Conservation (phyloP, 2,329 filamentous ascomycete species). For the Blastomyces gilchristii region DNA sequence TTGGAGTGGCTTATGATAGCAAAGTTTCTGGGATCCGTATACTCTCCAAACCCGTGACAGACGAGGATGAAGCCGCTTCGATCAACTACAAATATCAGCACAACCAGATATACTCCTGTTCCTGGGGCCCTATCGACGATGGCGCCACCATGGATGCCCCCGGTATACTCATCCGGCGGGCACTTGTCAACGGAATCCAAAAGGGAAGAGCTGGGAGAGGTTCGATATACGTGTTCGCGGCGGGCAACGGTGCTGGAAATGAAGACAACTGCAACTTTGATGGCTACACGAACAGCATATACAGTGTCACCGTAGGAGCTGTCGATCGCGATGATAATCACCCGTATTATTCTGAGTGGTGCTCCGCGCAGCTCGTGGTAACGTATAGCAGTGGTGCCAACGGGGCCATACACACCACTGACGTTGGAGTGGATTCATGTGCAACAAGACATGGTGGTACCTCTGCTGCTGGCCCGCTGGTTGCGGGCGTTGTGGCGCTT, state of each 20-base stretch:
- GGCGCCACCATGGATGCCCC: conserved; percentile 90
- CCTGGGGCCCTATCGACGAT: conserved; percentile 94
- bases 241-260: conserved; percentile 76
- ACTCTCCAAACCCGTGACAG: conserved; percentile 77
- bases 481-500: conserved; percentile 83
- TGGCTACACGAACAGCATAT: conserved; percentile 98
- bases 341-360: conserved; percentile 92
- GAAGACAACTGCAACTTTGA: conserved; percentile 99
- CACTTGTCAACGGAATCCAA: conserved; percentile 87
- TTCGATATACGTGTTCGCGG: conserved; percentile 92
- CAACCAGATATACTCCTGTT: conserved; percentile 97
- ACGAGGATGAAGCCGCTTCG: conserved; percentile 82
- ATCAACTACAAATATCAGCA: conserved; percentile 87
- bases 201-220: conserved; percentile 73
- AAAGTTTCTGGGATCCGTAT: conserved; percentile 88
- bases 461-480: conserved; percentile 86
- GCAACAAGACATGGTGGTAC: conserved; percentile 81
- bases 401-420: conserved; percentile 91
- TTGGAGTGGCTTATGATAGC: conserved; percentile 91
- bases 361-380: conserved; percentile 88
- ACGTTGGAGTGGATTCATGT: conserved; percentile 75
- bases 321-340: conserved; percentile 80
- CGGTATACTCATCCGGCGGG: conserved; percentile 73
- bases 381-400: conserved; percentile 88
- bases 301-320: conserved; percentile 92